Percentiles rank a stretch among this genome's conserved stretches.
Conservation (phyloP, 345 rosid genomes). For the Citrus reticulata region DNA sequence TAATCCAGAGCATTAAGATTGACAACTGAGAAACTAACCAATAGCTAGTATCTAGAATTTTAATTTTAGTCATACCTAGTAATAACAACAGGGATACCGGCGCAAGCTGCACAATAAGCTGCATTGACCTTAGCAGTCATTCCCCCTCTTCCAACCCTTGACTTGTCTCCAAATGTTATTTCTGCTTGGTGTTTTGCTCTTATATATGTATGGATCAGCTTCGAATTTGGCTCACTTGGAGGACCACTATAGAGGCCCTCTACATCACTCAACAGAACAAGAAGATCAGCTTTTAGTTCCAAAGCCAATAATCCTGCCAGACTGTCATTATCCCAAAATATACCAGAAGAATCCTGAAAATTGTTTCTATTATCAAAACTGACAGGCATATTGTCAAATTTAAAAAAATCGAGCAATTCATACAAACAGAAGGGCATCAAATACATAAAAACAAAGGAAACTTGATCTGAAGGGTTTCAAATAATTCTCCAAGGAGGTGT, state of each 20-base stretch:
- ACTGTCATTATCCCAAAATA: constrained; percentile 99
- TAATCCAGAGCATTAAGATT: background rate
- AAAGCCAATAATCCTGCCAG: constrained; percentile 89
- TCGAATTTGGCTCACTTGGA: constrained; percentile 86
- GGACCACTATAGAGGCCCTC: constrained; percentile 99
- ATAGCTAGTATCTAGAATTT: background rate
- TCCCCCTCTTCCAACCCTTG: constrained; percentile 99
- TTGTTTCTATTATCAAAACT: constrained; percentile 9
- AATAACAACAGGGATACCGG: constrained; percentile 89
- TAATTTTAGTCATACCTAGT: constrained; percentile 58
- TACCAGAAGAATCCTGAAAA: constrained; percentile 94
- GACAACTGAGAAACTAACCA: background rate
- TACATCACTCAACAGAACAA: constrained; percentile 89
- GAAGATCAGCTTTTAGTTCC: constrained; percentile 95
- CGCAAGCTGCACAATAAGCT: constrained; percentile 82
- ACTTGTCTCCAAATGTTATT: constrained; percentile 97
- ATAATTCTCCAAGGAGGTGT: background rate
- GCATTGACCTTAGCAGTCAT: constrained; percentile 99
- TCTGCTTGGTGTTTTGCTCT: constrained; percentile 73
- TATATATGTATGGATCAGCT: constrained; percentile 81
- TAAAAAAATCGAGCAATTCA: background rate
- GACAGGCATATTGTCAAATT: background rate
- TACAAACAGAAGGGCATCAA: constrained; percentile 9
- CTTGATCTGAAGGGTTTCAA: background rate
- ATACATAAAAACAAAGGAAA: background rate